Conservation (phyloP, 2,329 filamentous ascomycete genomes). For the Pseudopithomyces chartarum region DNA sequence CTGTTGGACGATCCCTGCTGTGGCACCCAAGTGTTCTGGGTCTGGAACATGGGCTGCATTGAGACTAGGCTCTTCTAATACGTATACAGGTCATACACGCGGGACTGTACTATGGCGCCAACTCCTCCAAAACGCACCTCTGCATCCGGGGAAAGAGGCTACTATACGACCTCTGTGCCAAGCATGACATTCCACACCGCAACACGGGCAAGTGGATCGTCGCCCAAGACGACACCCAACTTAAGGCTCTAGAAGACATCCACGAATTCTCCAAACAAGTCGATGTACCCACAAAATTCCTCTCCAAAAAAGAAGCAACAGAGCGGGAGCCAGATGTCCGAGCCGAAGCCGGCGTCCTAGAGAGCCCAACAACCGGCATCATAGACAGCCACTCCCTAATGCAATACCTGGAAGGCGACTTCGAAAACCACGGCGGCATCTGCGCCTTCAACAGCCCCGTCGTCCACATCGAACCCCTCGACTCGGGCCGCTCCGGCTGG, state of each 20-base stretch:
- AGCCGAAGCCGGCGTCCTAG: constrained; percentile 75
- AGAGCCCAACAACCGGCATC: constrained; percentile 85
- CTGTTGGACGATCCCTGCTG: no score
- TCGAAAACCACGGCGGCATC: constrained; percentile 78
- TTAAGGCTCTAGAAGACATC: constrained; percentile 63
- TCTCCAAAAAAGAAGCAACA: constrained; percentile 66
- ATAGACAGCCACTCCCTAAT: constrained; percentile 86
- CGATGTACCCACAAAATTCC: constrained; percentile 73
- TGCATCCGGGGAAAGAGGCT: constrained; percentile 78
- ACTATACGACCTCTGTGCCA: constrained; percentile 78
- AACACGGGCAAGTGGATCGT: constrained; percentile 94
- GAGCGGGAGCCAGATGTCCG: constrained; percentile 75
- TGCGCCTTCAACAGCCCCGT: constrained; percentile 73
- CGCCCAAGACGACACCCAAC: constrained; percentile 76
- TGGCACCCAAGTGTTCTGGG: no score
- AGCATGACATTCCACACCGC: constrained; percentile 69
- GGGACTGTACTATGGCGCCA: constrained; percentile 83
- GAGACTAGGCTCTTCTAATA: no score
- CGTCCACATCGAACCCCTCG: constrained; percentile 60
- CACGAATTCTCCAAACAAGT: constrained; percentile 60
- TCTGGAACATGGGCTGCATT: no score
- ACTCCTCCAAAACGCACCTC: constrained; percentile 78
- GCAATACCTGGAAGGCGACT: constrained; percentile 75
- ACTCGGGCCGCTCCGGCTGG: constrained; percentile 68
- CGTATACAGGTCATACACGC: constrained; percentile 76